Evolutionary conservation across 441 rosid species (phyloP).

Genomic region (Erodium texanum): DNA sequence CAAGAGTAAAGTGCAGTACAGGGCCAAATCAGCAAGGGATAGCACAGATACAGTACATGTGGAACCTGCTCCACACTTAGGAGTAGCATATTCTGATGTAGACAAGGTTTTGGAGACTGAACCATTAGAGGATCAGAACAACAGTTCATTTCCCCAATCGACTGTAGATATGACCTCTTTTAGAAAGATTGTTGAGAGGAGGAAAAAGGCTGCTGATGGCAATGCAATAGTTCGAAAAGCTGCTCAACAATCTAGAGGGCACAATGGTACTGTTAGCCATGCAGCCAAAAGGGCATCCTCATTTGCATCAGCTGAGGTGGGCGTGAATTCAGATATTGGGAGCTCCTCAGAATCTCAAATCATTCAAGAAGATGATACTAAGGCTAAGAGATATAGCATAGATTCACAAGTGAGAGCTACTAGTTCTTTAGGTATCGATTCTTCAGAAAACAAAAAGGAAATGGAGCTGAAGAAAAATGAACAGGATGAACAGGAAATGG

Average conservation of each 20-base stretch:
- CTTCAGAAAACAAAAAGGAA: constrained; percentile 21
- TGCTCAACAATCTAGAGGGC: constrained; percentile 7
- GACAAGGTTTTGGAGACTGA: constrained; percentile 12
- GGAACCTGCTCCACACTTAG: constrained; percentile 23
- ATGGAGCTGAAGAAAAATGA: constrained; percentile 26
- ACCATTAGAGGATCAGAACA: constrained; percentile 22
- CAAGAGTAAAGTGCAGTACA: neutral
- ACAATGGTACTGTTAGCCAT: neutral
- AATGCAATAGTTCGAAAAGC: constrained; percentile 18
- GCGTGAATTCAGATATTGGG: neutral
- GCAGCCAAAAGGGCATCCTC: constrained; percentile 5
- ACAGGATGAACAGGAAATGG: constrained; percentile 20
- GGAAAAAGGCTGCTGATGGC: constrained; percentile 30
- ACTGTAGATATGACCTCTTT: constrained; percentile 43
- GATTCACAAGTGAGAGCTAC: constrained; percentile 19
- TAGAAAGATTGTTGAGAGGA: constrained; percentile 22
- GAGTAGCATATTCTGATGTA: constrained; percentile 22
- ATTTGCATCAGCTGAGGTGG: neutral
- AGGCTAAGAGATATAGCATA: neutral
- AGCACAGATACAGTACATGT: neutral
- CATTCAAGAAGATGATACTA: constrained; percentile 6
- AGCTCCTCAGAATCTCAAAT: constrained; percentile 4
- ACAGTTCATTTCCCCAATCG: constrained; percentile 33
- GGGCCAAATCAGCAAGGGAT: neutral
- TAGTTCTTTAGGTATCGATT: constrained; percentile 17